phyloP scores from a whole-genome alignment of 306 rosid genomes.

The Myrica gale region DNA sequence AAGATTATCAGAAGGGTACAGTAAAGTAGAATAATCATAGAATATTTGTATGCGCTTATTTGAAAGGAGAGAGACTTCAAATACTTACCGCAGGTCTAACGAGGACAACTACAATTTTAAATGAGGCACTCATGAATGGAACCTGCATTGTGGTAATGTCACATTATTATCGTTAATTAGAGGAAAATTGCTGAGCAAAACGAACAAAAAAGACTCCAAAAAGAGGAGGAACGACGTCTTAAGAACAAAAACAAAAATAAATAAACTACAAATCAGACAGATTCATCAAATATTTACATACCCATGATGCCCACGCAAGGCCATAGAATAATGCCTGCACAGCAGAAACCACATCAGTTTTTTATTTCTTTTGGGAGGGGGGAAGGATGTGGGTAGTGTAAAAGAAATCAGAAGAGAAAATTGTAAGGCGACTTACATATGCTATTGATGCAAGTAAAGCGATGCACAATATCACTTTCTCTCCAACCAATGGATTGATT shows the following conservation, averaged over 20 bases:
- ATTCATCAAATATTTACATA: slow-evolving; percentile 29
- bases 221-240: neutral
- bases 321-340: slow-evolving; percentile 73
- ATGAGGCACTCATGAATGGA: slow-evolving; percentile 69
- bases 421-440: slow-evolving; percentile 49
- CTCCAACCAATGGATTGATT: slow-evolving; percentile 79
- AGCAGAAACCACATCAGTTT: slow-evolving; percentile 19
- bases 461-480: slow-evolving; percentile 63
- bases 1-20: slow-evolving; percentile 18
- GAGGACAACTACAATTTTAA: slow-evolving; percentile 60
- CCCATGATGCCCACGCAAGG: slow-evolving; percentile 95
- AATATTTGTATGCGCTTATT: neutral
- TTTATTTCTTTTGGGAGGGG: neutral
- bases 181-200: neutral
- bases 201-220: neutral
- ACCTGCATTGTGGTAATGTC: slow-evolving; percentile 49
- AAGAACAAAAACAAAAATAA: neutral
- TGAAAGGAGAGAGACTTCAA: neutral
- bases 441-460: slow-evolving; percentile 73
- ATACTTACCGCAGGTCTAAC: slow-evolving; percentile 73
- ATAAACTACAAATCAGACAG: neutral
- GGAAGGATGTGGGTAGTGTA: neutral
- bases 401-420: neutral
- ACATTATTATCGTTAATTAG: slow-evolving; percentile 9
- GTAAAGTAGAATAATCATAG: neutral